phyloP scores from a whole-genome alignment of 305 asterid genomes.

The Stenogyne calaminthoides region DNA sequence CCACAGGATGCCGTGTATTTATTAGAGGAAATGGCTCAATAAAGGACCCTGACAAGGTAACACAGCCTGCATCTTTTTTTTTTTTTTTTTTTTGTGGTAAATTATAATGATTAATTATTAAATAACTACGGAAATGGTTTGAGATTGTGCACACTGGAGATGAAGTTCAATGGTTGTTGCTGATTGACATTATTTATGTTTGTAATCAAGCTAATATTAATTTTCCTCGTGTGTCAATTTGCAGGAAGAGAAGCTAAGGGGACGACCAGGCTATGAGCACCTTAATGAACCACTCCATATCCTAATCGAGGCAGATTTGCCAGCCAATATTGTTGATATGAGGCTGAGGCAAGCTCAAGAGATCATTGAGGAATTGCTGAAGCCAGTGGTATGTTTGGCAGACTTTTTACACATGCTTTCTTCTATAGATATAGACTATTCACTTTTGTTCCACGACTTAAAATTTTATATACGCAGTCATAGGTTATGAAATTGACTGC shows the following conservation, averaged over 20 bases:
- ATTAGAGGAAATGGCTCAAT: constrained; percentile 98
- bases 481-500: neutral
- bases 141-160: neutral
- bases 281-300: constrained; percentile 84
- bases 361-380: constrained; percentile 75
- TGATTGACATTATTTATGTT: neutral
- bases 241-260: constrained; percentile 81
- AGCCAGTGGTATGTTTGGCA: constrained; percentile 70
- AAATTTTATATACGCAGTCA: neutral
- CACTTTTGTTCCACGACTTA: neutral
- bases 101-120: neutral
- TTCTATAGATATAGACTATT: constrained; percentile 6
- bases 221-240: constrained; percentile 32
- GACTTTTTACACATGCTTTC: constrained; percentile 8
- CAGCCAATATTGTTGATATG: constrained; percentile 67
- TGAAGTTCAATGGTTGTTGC: constrained; percentile 3
- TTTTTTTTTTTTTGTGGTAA: too few species aligned
- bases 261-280: constrained; percentile 89
- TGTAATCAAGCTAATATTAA: constrained; percentile 16
- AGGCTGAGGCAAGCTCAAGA: constrained; percentile 80
- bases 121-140: constrained; percentile 3
- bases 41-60: constrained; percentile 95
- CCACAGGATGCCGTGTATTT: constrained; percentile 97
- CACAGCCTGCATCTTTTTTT: neutral
- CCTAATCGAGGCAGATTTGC: constrained; percentile 86